A percentile compares a stretch with the other conserved stretches of the same genome.
Conservation (phyloP, 139 green algal genomes). For the Eudorina sp. region DNA sequence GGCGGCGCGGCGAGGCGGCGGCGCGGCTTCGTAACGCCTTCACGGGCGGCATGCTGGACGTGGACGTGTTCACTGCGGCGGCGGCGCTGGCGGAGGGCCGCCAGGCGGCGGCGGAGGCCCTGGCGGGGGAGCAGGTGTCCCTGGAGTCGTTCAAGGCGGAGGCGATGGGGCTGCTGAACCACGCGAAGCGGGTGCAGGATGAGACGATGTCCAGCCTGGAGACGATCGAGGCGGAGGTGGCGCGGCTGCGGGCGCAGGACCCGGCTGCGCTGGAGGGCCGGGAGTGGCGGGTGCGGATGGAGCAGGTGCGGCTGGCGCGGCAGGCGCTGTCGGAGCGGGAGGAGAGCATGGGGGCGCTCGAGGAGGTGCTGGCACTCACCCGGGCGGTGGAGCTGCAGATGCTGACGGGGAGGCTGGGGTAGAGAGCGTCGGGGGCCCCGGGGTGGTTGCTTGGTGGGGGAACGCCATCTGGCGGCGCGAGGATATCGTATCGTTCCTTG, state of each 20-base stretch:
- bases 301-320: conserved; percentile 49
- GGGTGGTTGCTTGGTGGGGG: too few species aligned
- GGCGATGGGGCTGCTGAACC: conserved; percentile 40
- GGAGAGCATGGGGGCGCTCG: conserved; percentile 30
- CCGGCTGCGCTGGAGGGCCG: not conserved
- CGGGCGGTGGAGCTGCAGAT: conserved; percentile 31
- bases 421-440: too few species aligned
- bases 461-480: too few species aligned
- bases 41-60: conserved; percentile 29
- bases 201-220: conserved; percentile 34
- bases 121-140: conserved; percentile 45
- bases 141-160: conserved; percentile 46
- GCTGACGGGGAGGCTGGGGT: conserved; percentile 1
- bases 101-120: conserved; percentile 36
- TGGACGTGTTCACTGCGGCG: conserved; percentile 59
- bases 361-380: conserved; percentile 46
- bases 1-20: not conserved
- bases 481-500: too few species aligned
- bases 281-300: conserved; percentile 19
- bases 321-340: conserved; percentile 29
- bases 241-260: conserved; percentile 6
- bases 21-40: conserved; percentile 48
- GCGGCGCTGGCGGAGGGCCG: conserved; percentile 22
- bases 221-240: conserved; percentile 11
- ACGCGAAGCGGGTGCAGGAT: conserved; percentile 35